phyloP scores from a whole-genome alignment of 805 yeast genomes.

The Candida ipomoeae region DNA sequence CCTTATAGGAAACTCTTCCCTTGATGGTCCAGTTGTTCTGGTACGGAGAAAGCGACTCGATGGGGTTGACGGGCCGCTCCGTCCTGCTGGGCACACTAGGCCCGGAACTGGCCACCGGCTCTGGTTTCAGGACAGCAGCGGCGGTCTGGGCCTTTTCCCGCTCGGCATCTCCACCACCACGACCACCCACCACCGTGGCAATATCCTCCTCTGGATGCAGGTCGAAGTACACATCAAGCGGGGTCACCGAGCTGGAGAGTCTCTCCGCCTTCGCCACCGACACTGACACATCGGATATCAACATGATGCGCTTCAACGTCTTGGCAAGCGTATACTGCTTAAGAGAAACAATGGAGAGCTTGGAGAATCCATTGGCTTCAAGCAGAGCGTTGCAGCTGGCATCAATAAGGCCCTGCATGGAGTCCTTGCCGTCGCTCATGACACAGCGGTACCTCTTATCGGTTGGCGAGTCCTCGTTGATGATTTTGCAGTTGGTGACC shows the following conservation, averaged over 20 bases:
- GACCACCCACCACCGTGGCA: conserved; percentile 17
- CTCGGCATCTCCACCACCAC: conserved; percentile 13
- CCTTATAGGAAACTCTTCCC: conserved; percentile 85
- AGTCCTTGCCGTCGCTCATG: conserved; percentile 36
- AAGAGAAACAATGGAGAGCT: conserved; percentile 39
- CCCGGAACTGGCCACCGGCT: conserved; percentile 10
- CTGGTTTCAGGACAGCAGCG: background rate
- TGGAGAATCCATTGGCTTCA: conserved; percentile 42
- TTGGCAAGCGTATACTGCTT: conserved; percentile 43
- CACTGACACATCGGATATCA: conserved; percentile 45
- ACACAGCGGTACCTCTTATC: conserved; percentile 32
- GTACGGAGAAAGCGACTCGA: conserved; percentile 87
- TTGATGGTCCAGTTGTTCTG: conserved; percentile 89
- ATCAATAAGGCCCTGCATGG: conserved; percentile 36
- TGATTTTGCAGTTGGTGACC: conserved; percentile 32
- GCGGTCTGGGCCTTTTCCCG: background rate
- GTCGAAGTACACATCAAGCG: conserved; percentile 55
- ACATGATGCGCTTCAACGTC: conserved; percentile 45
- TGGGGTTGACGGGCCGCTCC: conserved; percentile 49
- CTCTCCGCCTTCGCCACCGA: conserved; percentile 35
- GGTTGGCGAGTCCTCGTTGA: conserved; percentile 20
- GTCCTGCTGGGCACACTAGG: conserved; percentile 4
- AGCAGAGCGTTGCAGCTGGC: conserved; percentile 41
- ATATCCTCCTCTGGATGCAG: conserved; percentile 55
- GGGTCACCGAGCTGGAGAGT: conserved; percentile 32